Conservation (phyloP, 306 rosid species). For the Datisca glomerata region DNA sequence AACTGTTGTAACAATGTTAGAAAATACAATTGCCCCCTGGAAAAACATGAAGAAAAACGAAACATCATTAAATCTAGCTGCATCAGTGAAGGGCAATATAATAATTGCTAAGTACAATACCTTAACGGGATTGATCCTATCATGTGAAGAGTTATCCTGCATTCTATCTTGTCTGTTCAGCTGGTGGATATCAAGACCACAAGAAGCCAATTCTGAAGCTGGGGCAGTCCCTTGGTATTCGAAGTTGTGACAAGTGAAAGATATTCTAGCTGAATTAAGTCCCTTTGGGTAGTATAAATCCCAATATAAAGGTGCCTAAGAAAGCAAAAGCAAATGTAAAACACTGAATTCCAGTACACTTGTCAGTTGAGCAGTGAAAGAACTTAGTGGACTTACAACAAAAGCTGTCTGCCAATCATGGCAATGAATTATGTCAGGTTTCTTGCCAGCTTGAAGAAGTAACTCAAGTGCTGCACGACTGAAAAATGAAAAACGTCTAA, state of each 20-base stretch:
- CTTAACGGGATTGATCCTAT: constrained; percentile 80
- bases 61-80: background rate
- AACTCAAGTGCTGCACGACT: constrained; percentile 95
- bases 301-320: constrained; percentile 95
- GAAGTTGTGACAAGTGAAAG: constrained; percentile 98
- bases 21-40: constrained; percentile 92
- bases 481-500: constrained; percentile 80
- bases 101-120: constrained; percentile 24
- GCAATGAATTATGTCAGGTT: constrained; percentile 95
- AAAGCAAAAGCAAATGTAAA: constrained; percentile 24
- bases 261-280: constrained; percentile 84
- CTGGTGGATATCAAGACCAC: constrained; percentile 71
- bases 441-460: constrained; percentile 85
- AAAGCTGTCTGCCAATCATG: constrained; percentile 99
- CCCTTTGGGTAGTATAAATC: constrained; percentile 70
- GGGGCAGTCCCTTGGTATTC: constrained; percentile 89
- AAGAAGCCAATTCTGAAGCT: constrained; percentile 65
- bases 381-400: constrained; percentile 46
- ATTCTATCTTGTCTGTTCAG: constrained; percentile 78
- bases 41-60: constrained; percentile 10
- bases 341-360: no score
- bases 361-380: no score
- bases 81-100: background rate
- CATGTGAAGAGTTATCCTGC: constrained; percentile 79
- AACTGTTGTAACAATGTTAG: constrained; percentile 94